phyloP scores from a whole-genome alignment of 2,329 filamentous ascomycete genomes.

The Verticillium albo-atrum region DNA sequence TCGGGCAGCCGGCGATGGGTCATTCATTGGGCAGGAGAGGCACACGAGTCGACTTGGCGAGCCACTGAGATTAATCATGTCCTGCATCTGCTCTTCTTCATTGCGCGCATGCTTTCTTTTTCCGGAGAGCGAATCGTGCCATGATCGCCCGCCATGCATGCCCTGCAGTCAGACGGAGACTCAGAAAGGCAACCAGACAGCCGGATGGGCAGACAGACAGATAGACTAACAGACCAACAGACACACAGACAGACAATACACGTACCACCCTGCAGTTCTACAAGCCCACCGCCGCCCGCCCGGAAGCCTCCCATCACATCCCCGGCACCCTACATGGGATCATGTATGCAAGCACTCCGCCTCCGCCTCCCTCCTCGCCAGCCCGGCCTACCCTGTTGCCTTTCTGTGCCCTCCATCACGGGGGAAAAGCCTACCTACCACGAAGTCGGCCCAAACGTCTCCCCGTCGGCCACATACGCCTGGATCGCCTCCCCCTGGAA shows the following conservation, averaged over 20 bases:
- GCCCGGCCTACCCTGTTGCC: no score
- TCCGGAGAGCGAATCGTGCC: background rate
- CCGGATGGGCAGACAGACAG: no score
- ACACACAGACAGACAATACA: background rate
- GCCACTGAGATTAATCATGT: no score
- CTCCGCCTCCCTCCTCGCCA: background rate
- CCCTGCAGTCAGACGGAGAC: background rate
- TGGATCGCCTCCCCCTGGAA: constrained; percentile 55
- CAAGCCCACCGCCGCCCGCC: background rate
- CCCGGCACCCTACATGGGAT: background rate
- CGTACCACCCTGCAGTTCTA: background rate
- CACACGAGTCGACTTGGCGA: no score
- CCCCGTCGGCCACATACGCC: constrained; percentile 42
- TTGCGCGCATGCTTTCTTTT: no score
- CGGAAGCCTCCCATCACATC: background rate
- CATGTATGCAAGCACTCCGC: background rate
- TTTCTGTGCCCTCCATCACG: background rate
- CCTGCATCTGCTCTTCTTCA: no score
- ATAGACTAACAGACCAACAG: no score
- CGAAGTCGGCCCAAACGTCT: constrained; percentile 56
- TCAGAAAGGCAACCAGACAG: background rate
- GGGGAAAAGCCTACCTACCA: no score
- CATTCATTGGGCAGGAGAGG: no score
- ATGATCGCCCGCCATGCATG: background rate
- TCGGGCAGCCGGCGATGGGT: no score